Conservation (phyloP, 2,329 filamentous ascomycete genomes). For the Aspergillus latus region DNA sequence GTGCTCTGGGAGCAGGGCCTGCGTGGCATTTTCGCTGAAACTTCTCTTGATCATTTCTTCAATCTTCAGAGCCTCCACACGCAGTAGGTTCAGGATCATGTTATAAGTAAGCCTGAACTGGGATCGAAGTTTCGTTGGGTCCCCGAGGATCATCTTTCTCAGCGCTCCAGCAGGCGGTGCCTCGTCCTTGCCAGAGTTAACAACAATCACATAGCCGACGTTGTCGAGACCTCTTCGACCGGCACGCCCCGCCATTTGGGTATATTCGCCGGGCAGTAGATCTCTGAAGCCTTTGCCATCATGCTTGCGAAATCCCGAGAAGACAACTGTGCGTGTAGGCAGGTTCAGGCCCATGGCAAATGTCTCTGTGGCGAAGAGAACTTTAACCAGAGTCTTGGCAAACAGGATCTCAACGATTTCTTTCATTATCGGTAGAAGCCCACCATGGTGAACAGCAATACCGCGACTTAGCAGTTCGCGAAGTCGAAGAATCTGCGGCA, state of each 20-base stretch:
- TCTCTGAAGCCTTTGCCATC: conserved; percentile 91
- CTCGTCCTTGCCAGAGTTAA: conserved; percentile 76
- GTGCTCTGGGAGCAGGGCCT: conserved; percentile 89
- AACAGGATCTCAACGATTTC: conserved; percentile 97
- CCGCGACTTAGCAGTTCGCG: conserved; percentile 82
- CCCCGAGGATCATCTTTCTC: conserved; percentile 90
- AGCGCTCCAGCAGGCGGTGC: conserved; percentile 81
- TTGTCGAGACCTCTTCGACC: conserved; percentile 89
- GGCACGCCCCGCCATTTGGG: conserved; percentile 95
- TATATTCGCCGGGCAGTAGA: conserved; percentile 91
- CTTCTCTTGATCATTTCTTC: conserved; percentile 99
- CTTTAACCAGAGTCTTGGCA: conserved; percentile 90
- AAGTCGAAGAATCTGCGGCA: conserved; percentile 90
- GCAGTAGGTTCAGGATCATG: conserved; percentile 95
- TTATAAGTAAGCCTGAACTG: conserved; percentile 98
- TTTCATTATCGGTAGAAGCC: conserved; percentile 92
- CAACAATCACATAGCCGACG: conserved; percentile 92
- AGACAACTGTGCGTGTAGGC: conserved; percentile 93
- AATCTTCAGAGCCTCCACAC: conserved; percentile 95
- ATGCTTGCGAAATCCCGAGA: conserved; percentile 95
- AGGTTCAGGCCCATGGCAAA: conserved; percentile 98
- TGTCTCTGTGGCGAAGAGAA: conserved; percentile 95
- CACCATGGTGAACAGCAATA: conserved; percentile 94
- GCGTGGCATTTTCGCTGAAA: conserved; percentile 97
- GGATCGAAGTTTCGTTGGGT: conserved; percentile 90